Evolutionary conservation across 106 monocot species (phyloP).

Genomic region (Phalaenopsis aphrodite): DNA sequence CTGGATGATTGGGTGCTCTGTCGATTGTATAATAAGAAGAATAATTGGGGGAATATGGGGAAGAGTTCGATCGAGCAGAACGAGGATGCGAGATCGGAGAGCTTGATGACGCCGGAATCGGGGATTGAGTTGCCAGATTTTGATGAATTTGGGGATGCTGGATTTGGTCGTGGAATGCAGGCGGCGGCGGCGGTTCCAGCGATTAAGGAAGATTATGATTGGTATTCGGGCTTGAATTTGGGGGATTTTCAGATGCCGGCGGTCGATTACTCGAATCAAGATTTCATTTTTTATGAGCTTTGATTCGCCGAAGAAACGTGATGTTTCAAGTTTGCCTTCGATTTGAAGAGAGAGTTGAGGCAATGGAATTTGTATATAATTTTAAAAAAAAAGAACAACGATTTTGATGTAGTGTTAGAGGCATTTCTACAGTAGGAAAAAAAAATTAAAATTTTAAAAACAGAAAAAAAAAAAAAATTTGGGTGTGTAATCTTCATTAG

Average conservation of each 20-base stretch:
- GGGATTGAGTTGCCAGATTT: constrained; percentile 32
- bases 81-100: constrained; percentile 25
- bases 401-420: not conserved
- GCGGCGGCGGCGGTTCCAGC: not conserved
- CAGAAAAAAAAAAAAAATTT: too few relatives aligned
- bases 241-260: constrained; percentile 3
- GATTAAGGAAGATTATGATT: constrained; percentile 40
- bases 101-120: constrained; percentile 44
- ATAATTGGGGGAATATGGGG: constrained; percentile 39
- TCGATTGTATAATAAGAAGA: constrained; percentile 67
- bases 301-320: constrained; percentile 10
- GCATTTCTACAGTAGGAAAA: not conserved
- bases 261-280: constrained; percentile 14
- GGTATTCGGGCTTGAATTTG: constrained; percentile 41
- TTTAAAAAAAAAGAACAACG: not conserved
- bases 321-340: constrained; percentile 6
- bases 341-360: constrained; percentile 12
- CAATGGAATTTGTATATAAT: not conserved
- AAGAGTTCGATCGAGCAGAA: constrained; percentile 15
- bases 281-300: constrained; percentile 22
- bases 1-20: constrained; percentile 64
- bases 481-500: too few relatives aligned
- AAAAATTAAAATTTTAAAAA: too few relatives aligned
- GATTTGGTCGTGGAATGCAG: not conserved
- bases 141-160: constrained; percentile 4